These are phyloP conservation scores for Kluyveromyces lactis DNA, from an alignment of 805 yeast species.

Conservation along the genomic window DNA sequence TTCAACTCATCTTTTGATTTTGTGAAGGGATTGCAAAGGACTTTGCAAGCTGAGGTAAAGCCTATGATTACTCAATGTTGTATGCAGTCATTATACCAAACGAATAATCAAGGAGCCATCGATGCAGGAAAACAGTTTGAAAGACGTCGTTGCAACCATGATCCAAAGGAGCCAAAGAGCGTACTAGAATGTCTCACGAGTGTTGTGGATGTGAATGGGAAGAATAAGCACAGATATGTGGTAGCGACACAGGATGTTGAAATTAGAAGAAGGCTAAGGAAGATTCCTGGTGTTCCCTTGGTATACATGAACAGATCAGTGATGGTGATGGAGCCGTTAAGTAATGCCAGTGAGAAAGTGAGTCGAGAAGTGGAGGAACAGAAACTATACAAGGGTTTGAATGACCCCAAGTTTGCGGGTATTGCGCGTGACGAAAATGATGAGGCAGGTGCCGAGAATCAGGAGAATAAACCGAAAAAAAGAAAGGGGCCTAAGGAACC, in stretches of 20 bases:
- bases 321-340: conserved; percentile 91
- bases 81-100: conserved; percentile 72
- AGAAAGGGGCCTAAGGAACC: conserved; percentile 73
- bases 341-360: conserved; percentile 52
- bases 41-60: conserved; percentile 78
- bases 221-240: conserved; percentile 83
- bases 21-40: conserved; percentile 69
- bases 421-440: conserved; percentile 23
- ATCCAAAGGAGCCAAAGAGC: conserved; percentile 48
- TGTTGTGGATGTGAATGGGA: conserved; percentile 60
- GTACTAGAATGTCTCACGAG: conserved; percentile 72
- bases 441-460: conserved; percentile 4
- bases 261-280: conserved; percentile 60
- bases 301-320: conserved; percentile 84
- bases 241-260: conserved; percentile 77
- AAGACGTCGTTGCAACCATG: conserved; percentile 88
- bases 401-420: conserved; percentile 49
- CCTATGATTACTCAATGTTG: conserved; percentile 95
- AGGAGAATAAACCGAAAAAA: conserved; percentile 31
- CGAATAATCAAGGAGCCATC: conserved; percentile 68
- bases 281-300: conserved; percentile 83
- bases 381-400: conserved; percentile 73
- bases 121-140: conserved; percentile 76
- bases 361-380: conserved; percentile 47
- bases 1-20: conserved; percentile 65